A percentile compares a stretch with the other conserved stretches of the same genome.
phyloP scores from a whole-genome alignment of 129 eudicot species.

The Chrysanthemum makinoi region DNA sequence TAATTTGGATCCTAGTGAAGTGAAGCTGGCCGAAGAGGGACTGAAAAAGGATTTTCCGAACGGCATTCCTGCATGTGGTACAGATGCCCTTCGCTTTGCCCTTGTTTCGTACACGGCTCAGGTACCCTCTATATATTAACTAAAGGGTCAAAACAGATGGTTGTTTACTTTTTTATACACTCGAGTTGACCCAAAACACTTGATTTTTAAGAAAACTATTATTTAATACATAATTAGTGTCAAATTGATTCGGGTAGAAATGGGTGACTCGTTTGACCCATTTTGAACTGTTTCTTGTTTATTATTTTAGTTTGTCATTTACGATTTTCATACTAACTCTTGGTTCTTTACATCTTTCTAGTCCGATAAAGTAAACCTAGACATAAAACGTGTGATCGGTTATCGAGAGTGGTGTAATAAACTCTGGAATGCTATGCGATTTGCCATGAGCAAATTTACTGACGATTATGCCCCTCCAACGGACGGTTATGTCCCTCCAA shows the following conservation, averaged over 20 bases:
- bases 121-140: slow-evolving; percentile 33
- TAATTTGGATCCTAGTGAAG: slow-evolving; percentile 71
- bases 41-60: slow-evolving; percentile 81
- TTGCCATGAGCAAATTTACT: slow-evolving; percentile 92
- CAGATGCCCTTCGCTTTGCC: slow-evolving; percentile 96
- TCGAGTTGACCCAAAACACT: too few species aligned
- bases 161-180: too few species aligned
- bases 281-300: neutral
- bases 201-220: too few species aligned
- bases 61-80: slow-evolving; percentile 93
- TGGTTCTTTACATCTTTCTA: slow-evolving; percentile 23
- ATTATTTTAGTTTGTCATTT: neutral
- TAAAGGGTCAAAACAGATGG: neutral
- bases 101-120: slow-evolving; percentile 97
- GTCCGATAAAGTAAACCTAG: slow-evolving; percentile 94
- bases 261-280: too few species aligned
- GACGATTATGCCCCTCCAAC: slow-evolving; percentile 76
- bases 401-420: slow-evolving; percentile 95
- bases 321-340: slow-evolving; percentile 11
- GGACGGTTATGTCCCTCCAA: slow-evolving; percentile 28
- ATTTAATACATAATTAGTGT: too few species aligned
- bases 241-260: too few species aligned
- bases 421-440: slow-evolving; percentile 87
- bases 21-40: slow-evolving; percentile 74
- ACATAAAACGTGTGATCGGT: slow-evolving; percentile 84